Base-by-base conservation (phyloP, 768 basidiomycete genomes). In the Amanita brunnescens region DNA sequence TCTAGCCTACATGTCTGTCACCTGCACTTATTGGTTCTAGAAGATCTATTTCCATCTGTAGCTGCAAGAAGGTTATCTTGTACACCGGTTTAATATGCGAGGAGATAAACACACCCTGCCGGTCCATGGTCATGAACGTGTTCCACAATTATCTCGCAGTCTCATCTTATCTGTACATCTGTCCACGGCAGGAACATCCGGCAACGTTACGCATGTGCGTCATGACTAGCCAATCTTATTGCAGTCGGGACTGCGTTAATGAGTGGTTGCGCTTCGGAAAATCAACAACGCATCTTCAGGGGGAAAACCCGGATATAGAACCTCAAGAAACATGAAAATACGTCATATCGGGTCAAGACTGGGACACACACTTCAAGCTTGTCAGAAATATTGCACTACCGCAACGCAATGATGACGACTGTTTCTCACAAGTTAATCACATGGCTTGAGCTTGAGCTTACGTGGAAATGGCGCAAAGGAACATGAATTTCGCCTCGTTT, bases 361-460 rank as follows among this genome's bases (percentile, higher is more conserved):
- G 41, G 41, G 13, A 29, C 8, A 29, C 14, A 26, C 3, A 12
- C 30, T n/a, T 47, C 18, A 37, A 23, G 24, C 24, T 23, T 24
- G 20, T 13, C 24, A 14, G 12, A 13, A 34, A 9, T 9, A 21
- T 13, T 7, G n/a, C n/a, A n/a, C n/a, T n/a, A n/a, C n/a, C n/a
- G n/a, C 34, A 37, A 10, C 14, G 7, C 14, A 13, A 10, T 35
- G 10, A n/a, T 23, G 13, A 32, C 44, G n/a, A n/a, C n/a, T n/a
- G 24, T 30, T 46, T 33, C 10, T n/a, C 8, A 46, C 44, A 46
- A 46, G n/a, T 14, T 34, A 38, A 48, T 24, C 47, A 48, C 34
- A 48, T 35, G 47, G 14, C 23, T 4, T 35, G 16, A 35, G 47
- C n/a, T 47, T 48, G 47, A 48, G 47, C 23, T 48, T 37, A 38